Percentiles rank a stretch among this genome's conserved stretches.
Evolutionary conservation across 164 flowering plant species (phyloP).

Genomic region (Sextonia rubra): DNA sequence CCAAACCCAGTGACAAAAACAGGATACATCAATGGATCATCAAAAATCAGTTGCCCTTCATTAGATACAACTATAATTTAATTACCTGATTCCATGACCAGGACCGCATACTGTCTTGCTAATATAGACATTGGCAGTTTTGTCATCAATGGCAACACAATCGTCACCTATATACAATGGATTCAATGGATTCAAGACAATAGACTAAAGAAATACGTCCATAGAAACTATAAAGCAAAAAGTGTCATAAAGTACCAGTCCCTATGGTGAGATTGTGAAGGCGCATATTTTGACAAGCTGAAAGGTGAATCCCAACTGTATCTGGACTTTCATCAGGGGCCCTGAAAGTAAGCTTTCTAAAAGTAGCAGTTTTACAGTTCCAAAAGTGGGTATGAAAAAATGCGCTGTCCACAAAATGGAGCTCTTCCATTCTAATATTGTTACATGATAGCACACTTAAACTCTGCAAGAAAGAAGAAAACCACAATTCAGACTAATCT

Average conservation of each 20-base stretch:
- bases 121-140: constrained; percentile 25
- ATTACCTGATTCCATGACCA: constrained; percentile 54
- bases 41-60: not conserved
- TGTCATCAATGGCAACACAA: constrained; percentile 35
- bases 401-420: constrained; percentile 21
- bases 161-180: constrained; percentile 45
- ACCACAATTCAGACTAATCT: not conserved
- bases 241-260: constrained; percentile 36
- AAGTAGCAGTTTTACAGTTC: constrained; percentile 3
- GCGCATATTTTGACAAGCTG: constrained; percentile 7
- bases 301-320: constrained; percentile 46
- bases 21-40: not conserved
- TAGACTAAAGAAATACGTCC: not conserved
- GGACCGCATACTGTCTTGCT: constrained; percentile 38
- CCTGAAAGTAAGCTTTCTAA: constrained; percentile 17
- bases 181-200: not conserved
- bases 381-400: constrained; percentile 21
- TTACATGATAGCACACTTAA: not conserved
- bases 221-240: not conserved
- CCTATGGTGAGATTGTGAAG: constrained; percentile 21
- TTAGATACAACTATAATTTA: not conserved
- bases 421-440: not conserved
- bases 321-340: constrained; percentile 39
- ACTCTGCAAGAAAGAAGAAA: not conserved
- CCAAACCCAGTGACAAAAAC: not conserved